phyloP scores from a whole-genome alignment of 2,329 filamentous ascomycete species.

The Dactylonectria estremocensis region DNA sequence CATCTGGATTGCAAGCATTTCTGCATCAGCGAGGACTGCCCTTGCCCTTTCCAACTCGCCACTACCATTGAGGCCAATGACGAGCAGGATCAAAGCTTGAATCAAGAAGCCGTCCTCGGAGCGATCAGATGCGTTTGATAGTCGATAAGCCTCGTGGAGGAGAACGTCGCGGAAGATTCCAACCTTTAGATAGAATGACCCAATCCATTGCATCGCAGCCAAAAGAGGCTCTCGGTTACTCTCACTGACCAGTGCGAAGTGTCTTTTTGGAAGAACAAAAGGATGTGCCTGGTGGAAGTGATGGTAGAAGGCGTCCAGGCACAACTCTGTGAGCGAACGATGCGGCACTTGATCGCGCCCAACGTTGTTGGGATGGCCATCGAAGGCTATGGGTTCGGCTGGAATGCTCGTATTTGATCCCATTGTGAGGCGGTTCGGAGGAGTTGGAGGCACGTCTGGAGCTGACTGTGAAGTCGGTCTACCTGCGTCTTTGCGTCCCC shows the following conservation, averaged over 20 bases:
- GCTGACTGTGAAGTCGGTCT: neutral
- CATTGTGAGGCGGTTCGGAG: neutral
- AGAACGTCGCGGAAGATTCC: neutral
- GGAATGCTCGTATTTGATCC: neutral
- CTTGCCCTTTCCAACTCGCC: neutral
- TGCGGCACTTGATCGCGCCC: neutral
- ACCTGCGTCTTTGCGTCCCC: neutral
- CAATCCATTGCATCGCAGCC: neutral
- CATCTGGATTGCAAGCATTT: neutral
- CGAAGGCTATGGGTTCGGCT: neutral
- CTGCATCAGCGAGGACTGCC: neutral
- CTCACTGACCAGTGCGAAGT: neutral
- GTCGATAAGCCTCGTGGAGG: no score
- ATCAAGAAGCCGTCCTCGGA: neutral
- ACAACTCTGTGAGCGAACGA: neutral
- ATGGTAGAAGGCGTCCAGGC: neutral
- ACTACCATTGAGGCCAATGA: neutral
- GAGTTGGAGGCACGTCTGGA: neutral
- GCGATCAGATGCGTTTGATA: no score
- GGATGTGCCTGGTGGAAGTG: neutral
- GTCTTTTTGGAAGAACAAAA: slow-evolving; percentile 1
- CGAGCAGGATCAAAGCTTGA: neutral
- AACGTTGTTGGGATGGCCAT: neutral
- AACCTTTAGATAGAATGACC: neutral
- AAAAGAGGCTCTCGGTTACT: neutral